phyloP scores from a whole-genome alignment of 2,329 filamentous ascomycete species.

The Fusarium scirpi region DNA sequence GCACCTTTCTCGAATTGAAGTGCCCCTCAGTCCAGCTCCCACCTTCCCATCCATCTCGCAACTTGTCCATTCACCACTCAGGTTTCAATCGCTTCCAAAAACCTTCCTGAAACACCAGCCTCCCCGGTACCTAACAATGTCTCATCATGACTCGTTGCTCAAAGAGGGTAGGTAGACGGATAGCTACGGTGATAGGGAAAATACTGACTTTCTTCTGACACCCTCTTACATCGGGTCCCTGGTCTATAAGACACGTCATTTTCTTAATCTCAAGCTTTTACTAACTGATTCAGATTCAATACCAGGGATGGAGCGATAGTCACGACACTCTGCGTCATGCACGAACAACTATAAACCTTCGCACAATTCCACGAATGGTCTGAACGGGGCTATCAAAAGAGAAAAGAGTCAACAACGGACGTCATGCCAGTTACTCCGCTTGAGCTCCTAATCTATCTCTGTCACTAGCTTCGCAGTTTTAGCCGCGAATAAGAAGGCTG shows the following conservation, averaged over 20 bases:
- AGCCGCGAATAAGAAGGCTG: slow-evolving; percentile 24
- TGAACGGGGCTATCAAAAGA: slow-evolving; percentile 14
- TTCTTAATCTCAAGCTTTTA: slow-evolving; percentile 33
- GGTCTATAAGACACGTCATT: slow-evolving; percentile 41
- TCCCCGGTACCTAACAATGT: slow-evolving; percentile 16
- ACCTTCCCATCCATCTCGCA: not conserved
- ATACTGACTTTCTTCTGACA: slow-evolving; percentile 6
- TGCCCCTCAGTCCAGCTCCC: not conserved
- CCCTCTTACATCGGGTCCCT: slow-evolving; percentile 29
- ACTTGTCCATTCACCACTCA: slow-evolving; percentile 12
- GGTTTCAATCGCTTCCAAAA: slow-evolving; percentile 25
- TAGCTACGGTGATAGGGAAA: not conserved
- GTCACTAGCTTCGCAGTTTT: slow-evolving; percentile 24
- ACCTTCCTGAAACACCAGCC: slow-evolving; percentile 35
- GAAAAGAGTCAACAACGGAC: slow-evolving; percentile 40
- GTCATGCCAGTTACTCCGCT: slow-evolving; percentile 32
- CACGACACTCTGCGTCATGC: slow-evolving; percentile 24
- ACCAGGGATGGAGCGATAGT: slow-evolving; percentile 35
- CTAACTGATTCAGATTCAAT: slow-evolving; percentile 35
- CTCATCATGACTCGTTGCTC: slow-evolving; percentile 35
- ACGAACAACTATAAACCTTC: slow-evolving; percentile 18
- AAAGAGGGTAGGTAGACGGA: slow-evolving; percentile 1
- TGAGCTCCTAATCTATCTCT: slow-evolving; percentile 28
- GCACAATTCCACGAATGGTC: not conserved
- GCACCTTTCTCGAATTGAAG: not conserved